These are phyloP conservation scores for Xylaria hypoxylon DNA, from an alignment of 2,329 filamentous ascomycete genomes.

Conservation along the genomic window DNA sequence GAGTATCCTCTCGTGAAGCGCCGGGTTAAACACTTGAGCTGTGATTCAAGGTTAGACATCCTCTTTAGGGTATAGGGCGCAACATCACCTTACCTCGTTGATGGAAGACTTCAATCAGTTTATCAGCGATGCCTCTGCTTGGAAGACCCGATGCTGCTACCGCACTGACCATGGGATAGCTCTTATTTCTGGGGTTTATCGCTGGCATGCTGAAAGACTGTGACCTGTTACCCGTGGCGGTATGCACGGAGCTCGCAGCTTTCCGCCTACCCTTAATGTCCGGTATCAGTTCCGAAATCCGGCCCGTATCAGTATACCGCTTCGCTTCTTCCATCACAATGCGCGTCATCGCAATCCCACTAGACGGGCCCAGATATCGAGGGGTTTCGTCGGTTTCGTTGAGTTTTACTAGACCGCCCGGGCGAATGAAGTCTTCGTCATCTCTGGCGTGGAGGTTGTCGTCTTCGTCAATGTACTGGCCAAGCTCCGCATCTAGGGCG, in stretches of 20 bases:
- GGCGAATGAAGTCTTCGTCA: conserved; percentile 86
- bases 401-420: conserved; percentile 85
- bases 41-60: conserved; percentile 41
- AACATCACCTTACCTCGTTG: conserved; percentile 73
- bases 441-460: conserved; percentile 78
- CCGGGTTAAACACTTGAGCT: conserved; percentile 91
- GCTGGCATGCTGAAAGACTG: conserved; percentile 68
- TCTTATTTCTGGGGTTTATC: conserved; percentile 74
- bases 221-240: conserved; percentile 64
- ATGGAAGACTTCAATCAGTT: conserved; percentile 85
- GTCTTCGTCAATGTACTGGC: conserved; percentile 81
- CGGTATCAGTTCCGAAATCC: conserved; percentile 91
- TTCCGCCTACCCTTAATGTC: conserved; percentile 71
- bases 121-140: conserved; percentile 77
- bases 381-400: conserved; percentile 86
- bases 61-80: conserved; percentile 19
- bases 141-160: conserved; percentile 82
- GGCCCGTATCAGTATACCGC: conserved; percentile 88
- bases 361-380: conserved; percentile 91
- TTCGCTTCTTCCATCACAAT: conserved; percentile 97
- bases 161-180: conserved; percentile 90
- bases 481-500: conserved; percentile 83
- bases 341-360: conserved; percentile 93
- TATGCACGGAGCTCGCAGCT: conserved; percentile 49
- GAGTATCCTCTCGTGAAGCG: conserved; percentile 86